Evolutionary conservation across 208 protist genomes (phyloP).

Genomic region (Wallacemonas rigidus): DNA sequence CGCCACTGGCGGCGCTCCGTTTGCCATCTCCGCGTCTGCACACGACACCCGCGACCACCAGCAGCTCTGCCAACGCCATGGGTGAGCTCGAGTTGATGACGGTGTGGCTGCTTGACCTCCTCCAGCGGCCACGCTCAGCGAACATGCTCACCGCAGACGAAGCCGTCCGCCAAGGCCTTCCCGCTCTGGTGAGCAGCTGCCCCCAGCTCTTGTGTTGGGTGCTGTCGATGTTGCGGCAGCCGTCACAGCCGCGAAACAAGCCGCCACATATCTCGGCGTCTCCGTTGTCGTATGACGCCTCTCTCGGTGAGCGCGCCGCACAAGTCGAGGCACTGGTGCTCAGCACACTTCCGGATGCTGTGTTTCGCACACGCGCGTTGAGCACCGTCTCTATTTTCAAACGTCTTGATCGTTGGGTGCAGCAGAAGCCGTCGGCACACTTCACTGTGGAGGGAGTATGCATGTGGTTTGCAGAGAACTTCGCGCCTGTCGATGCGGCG

Average conservation of each 20-base stretch:
- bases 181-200: background rate
- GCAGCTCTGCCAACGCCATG: conserved; percentile 21
- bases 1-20: background rate
- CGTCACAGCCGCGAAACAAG: background rate
- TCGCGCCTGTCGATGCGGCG: conserved; percentile 25
- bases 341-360: background rate
- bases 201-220: conserved; percentile 17
- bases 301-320: background rate
- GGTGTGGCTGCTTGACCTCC: conserved; percentile 52
- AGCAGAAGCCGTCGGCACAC: background rate
- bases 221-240: conserved; percentile 3
- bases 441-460: background rate
- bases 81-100: conserved; percentile 42
- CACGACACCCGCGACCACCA: background rate
- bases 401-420: conserved; percentile 9
- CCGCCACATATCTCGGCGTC: background rate
- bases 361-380: background rate
- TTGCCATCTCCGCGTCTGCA: too few relatives aligned
- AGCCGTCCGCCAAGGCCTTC: background rate
- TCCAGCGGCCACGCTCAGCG: conserved; percentile 8
- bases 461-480: conserved; percentile 8
- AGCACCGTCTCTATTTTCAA: background rate
- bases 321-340: background rate
- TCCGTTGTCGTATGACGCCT: background rate
- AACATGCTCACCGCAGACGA: conserved; percentile 1